These are phyloP conservation scores for Paragyromitra xinjiangensis DNA, from an alignment of 495 filamentous ascomycete genomes.

Conservation along the genomic window DNA sequence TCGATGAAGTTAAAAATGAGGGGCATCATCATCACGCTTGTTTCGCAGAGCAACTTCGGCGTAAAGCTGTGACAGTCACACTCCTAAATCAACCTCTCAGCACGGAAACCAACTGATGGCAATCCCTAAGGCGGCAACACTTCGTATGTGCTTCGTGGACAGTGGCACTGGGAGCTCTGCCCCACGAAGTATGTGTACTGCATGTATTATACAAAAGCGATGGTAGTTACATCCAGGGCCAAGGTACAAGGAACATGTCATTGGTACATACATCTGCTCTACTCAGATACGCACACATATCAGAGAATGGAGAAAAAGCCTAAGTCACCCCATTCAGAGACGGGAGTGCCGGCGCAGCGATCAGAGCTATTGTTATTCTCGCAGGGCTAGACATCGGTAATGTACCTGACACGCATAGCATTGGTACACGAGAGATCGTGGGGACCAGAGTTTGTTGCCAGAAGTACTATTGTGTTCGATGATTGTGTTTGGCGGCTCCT, in stretches of 20 bases:
- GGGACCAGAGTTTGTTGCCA: slow-evolving; percentile 17
- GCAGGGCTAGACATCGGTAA: slow-evolving; percentile 37
- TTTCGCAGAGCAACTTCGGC: slow-evolving; percentile 32
- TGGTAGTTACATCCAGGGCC: slow-evolving; percentile 12
- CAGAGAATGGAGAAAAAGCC: slow-evolving; percentile 11
- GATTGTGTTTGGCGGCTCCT: slow-evolving; percentile 40
- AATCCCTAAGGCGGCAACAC: not conserved
- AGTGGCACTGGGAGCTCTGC: not conserved
- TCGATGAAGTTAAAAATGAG: slow-evolving; percentile 48
- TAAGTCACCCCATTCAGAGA: slow-evolving; percentile 26
- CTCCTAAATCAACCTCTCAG: not conserved
- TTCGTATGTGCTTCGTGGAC: not conserved
- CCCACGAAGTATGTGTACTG: not conserved
- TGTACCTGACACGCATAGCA: slow-evolving; percentile 23
- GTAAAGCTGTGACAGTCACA: slow-evolving; percentile 11
- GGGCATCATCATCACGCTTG: slow-evolving; percentile 29
- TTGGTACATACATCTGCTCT: slow-evolving; percentile 11
- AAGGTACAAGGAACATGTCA: slow-evolving; percentile 22
- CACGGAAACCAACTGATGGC: not conserved
- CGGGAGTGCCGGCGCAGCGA: slow-evolving; percentile 16
- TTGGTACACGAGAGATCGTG: slow-evolving; percentile 33
- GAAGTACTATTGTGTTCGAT: slow-evolving; percentile 24
- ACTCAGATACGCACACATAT: slow-evolving; percentile 25
- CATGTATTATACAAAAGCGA: not conserved
- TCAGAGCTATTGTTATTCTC: slow-evolving; percentile 27